Conservation (phyloP, 345 rosid genomes). For the Gossypium ekmanianum region DNA sequence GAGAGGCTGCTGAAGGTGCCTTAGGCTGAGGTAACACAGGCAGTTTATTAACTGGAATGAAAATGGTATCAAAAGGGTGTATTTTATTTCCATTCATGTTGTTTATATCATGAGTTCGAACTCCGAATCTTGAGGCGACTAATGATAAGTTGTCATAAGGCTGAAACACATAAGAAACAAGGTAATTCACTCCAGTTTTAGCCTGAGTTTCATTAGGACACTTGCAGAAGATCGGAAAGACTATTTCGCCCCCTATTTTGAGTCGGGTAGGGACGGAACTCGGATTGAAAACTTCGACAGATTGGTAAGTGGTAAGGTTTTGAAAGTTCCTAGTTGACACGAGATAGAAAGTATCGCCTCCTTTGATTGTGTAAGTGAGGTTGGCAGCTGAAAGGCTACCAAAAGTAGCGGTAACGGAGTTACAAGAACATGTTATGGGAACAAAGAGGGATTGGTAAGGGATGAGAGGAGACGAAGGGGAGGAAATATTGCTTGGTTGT, state of each 20-base stretch:
- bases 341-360: slow-evolving; percentile 39
- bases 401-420: slow-evolving; percentile 24
- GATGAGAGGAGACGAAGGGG: slow-evolving; percentile 42
- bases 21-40: slow-evolving; percentile 46
- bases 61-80: slow-evolving; percentile 39
- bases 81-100: slow-evolving; percentile 39
- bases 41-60: slow-evolving; percentile 47
- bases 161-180: slow-evolving; percentile 64
- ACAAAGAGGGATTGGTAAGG: slow-evolving; percentile 49
- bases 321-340: slow-evolving; percentile 34
- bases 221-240: slow-evolving; percentile 61
- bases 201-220: slow-evolving; percentile 49
- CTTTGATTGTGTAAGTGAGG: slow-evolving; percentile 35
- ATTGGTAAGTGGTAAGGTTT: slow-evolving; percentile 61
- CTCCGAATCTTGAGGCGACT: slow-evolving; percentile 54
- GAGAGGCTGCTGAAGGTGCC: slow-evolving; percentile 24
- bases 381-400: slow-evolving; percentile 48
- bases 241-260: slow-evolving; percentile 30
- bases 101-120: slow-evolving; percentile 29
- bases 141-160: slow-evolving; percentile 49
- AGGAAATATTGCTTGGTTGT: slow-evolving; percentile 56
- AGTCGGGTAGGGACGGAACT: slow-evolving; percentile 39
- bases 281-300: slow-evolving; percentile 60
- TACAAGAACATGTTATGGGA: slow-evolving; percentile 61
- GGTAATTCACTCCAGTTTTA: slow-evolving; percentile 26